Conservation (phyloP, 768 basidiomycete genomes). For the Rossbeevera mucosa region DNA sequence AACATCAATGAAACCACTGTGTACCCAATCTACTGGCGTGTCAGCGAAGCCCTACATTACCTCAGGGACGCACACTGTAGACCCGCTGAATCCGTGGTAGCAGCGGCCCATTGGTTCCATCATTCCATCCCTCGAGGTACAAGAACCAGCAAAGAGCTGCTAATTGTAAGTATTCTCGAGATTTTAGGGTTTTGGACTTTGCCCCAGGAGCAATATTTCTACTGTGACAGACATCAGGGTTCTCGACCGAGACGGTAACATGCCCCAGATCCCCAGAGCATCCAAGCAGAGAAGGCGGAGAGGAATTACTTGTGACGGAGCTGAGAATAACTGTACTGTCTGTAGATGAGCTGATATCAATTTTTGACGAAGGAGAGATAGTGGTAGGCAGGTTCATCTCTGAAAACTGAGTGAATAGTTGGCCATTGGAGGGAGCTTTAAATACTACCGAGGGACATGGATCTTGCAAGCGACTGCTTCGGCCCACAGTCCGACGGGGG, state of each 20-base stretch:
- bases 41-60: not conserved
- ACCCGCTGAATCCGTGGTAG: conserved; percentile 65
- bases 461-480: not conserved
- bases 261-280: conserved; percentile 3
- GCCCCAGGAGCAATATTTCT: not conserved
- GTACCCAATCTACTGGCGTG: conserved; percentile 40
- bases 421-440: not conserved
- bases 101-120: conserved; percentile 69
- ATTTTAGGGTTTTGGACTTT: conserved; percentile 8
- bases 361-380: not conserved
- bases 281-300: conserved; percentile 4
- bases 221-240: not conserved
- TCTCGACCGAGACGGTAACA: not conserved
- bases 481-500: not conserved
- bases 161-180: conserved; percentile 42
- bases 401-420: not conserved
- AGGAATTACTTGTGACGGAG: not conserved
- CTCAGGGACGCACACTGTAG: conserved; percentile 36
- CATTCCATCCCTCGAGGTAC: conserved; percentile 74
- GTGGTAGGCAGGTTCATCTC: conserved; percentile 2
- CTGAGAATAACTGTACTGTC: conserved; percentile 1
- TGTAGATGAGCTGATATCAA: not conserved
- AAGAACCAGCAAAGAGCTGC: conserved; percentile 50
- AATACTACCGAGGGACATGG: not conserved
- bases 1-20: conserved; percentile 54